phyloP scores from a whole-genome alignment of 2,329 filamentous ascomycete species.

The Beauveria sp. region DNA sequence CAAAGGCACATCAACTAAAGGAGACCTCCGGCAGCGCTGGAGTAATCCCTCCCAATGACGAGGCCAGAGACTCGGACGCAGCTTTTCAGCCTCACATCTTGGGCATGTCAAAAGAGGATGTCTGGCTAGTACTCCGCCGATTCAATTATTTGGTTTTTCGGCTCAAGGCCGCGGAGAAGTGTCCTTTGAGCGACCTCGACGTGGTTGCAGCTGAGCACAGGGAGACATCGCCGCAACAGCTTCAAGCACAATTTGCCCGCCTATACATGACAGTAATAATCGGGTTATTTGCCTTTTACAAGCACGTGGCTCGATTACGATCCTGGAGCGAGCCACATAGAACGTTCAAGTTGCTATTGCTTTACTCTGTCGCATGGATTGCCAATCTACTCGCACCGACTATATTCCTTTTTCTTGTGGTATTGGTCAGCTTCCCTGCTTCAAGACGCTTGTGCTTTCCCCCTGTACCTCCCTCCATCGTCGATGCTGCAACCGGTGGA shows the following conservation, averaged over 20 bases:
- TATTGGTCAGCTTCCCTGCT: conserved; percentile 58
- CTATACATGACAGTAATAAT: conserved; percentile 75
- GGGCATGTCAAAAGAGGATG: too few species aligned
- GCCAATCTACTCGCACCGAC: conserved; percentile 63
- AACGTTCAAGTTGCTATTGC: conserved; percentile 53
- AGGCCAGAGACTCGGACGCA: too few species aligned
- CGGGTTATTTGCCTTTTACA: conserved; percentile 55
- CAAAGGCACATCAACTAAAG: too few species aligned
- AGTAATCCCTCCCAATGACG: too few species aligned
- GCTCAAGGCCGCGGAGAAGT: too few species aligned
- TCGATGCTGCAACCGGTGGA: conserved; percentile 61
- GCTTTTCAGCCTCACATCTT: too few species aligned
- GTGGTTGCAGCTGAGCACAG: conserved; percentile 57
- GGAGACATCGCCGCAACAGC: conserved; percentile 73
- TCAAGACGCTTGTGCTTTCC: conserved; percentile 62
- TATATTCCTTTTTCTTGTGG: conserved; percentile 49
- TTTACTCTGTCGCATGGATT: conserved; percentile 60
- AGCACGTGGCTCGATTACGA: conserved; percentile 68
- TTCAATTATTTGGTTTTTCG: too few species aligned
- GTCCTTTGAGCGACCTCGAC: neutral
- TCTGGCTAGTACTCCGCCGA: too few species aligned
- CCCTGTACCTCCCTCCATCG: conserved; percentile 66
- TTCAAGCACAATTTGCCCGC: conserved; percentile 69
- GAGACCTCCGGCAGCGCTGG: too few species aligned
- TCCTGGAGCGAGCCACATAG: conserved; percentile 70